Percentiles rank a stretch among this genome's conserved stretches.
Evolutionary conservation across 169 alveolate genomes (phyloP).

Genomic region (Neospora caninum): DNA sequence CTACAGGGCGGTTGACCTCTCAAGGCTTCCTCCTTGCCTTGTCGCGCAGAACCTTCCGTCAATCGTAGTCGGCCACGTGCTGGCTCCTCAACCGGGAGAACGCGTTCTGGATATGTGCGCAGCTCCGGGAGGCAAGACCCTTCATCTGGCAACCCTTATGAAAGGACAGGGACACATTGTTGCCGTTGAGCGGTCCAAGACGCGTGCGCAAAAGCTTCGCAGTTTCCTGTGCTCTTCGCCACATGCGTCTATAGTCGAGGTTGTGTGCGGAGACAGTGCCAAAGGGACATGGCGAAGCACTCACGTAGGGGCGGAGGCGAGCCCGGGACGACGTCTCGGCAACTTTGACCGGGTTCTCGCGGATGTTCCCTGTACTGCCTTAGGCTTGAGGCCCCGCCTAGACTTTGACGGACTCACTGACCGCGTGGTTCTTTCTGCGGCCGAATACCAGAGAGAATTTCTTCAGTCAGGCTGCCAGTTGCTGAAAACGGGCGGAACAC

Average conservation of each 20-base stretch:
- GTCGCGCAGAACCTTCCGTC: slow-evolving; percentile 66
- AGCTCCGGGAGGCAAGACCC: slow-evolving; percentile 90
- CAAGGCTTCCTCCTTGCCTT: slow-evolving; percentile 33
- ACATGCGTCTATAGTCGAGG: slow-evolving; percentile 25
- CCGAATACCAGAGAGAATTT: slow-evolving; percentile 39
- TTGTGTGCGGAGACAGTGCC: slow-evolving; percentile 51
- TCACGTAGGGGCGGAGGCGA: neutral
- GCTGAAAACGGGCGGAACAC: slow-evolving; percentile 36
- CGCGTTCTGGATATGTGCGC: slow-evolving; percentile 89
- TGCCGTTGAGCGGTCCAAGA: slow-evolving; percentile 48
- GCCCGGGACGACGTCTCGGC: neutral
- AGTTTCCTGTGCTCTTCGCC: neutral
- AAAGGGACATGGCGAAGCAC: slow-evolving; percentile 41
- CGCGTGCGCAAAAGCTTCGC: slow-evolving; percentile 11
- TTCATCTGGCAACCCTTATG: slow-evolving; percentile 48
- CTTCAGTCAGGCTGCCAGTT: slow-evolving; percentile 12
- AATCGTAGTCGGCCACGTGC: slow-evolving; percentile 1
- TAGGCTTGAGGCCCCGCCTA: slow-evolving; percentile 80
- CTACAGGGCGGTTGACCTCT: slow-evolving; percentile 45
- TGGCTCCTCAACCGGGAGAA: slow-evolving; percentile 62
- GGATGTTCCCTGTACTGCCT: slow-evolving; percentile 95
- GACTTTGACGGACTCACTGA: slow-evolving; percentile 30
- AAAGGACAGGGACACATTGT: slow-evolving; percentile 7
- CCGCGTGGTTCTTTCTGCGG: neutral
- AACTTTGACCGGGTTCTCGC: slow-evolving; percentile 89